A percentile compares a stretch with the other conserved stretches of the same genome.
phyloP scores from a whole-genome alignment of 2,329 filamentous ascomycete species.

The Apiospora arundinis region DNA sequence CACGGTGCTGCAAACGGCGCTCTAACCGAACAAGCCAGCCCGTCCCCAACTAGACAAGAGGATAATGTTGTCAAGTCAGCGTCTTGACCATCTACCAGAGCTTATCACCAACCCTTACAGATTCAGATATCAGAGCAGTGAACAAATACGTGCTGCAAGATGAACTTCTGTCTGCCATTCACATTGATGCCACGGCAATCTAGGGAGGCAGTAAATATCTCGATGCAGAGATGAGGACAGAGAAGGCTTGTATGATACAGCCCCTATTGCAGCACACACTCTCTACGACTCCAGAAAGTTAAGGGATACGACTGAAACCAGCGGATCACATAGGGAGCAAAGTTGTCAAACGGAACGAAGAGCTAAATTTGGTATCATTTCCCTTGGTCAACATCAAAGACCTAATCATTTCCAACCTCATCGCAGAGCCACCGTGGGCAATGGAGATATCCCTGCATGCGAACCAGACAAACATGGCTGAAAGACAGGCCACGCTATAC shows the following conservation, averaged over 20 bases:
- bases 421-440: neutral
- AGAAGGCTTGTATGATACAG: neutral
- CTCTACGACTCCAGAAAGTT: neutral
- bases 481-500: neutral
- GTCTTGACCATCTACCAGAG: no score
- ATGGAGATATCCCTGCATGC: neutral
- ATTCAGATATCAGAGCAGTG: neutral
- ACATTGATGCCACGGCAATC: neutral
- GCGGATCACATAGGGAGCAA: neutral
- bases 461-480: neutral
- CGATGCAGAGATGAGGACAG: neutral
- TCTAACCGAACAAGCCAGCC: neutral
- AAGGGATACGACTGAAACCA: neutral
- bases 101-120: neutral
- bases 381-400: neutral
- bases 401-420: neutral
- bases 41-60: neutral
- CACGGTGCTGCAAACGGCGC: no score
- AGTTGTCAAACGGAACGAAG: neutral
- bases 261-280: neutral
- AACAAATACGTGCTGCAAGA: neutral
- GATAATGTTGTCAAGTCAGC: neutral
- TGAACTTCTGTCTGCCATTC: neutral
- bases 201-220: neutral
- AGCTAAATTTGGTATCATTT: slow-evolving; percentile 3